Conservation (phyloP, 148 eudicot genomes). For the Pharnaceum exiguum region DNA sequence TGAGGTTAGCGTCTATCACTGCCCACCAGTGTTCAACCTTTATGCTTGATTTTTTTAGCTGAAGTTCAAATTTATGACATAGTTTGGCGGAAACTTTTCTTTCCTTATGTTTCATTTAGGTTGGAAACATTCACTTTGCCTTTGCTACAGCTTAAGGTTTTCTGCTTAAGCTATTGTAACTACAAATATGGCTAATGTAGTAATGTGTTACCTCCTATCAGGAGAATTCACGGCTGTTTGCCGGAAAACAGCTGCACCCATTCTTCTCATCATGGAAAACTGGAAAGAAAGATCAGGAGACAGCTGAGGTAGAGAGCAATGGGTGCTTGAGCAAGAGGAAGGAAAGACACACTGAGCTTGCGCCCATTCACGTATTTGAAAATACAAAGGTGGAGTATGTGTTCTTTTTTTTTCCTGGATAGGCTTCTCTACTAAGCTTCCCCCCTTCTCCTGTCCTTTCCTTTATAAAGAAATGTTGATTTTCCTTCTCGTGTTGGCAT, state of each 20-base stretch:
- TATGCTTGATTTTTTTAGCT: constrained; percentile 1
- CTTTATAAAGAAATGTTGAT: neutral
- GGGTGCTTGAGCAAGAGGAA: constrained; percentile 33
- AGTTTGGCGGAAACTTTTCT: neutral
- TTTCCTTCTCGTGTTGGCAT: neutral
- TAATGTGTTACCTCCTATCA: constrained; percentile 30
- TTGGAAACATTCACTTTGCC: neutral
- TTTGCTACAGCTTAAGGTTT: constrained; percentile 7
- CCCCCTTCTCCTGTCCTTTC: neutral
- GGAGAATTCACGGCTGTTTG: constrained; percentile 86
- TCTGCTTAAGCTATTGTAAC: neutral
- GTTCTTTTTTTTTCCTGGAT: constrained; percentile 5
- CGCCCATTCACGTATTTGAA: constrained; percentile 87
- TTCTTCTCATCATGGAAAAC: constrained; percentile 66
- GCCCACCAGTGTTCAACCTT: neutral
- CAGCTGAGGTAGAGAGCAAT: constrained; percentile 31
- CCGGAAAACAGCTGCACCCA: constrained; percentile 85
- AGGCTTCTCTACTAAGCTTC: neutral
- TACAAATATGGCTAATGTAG: neutral
- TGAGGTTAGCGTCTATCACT: constrained; percentile 50
- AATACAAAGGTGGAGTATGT: constrained; percentile 41
- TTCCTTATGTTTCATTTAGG: constrained; percentile 1
- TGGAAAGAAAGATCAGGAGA: constrained; percentile 49
- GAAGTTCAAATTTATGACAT: neutral
- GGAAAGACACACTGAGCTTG: constrained; percentile 32